Percentiles rank a stretch among this genome's conserved stretches.
Evolutionary conservation across 345 rosid genomes (phyloP).

Genomic region (Trapa bicornis): DNA sequence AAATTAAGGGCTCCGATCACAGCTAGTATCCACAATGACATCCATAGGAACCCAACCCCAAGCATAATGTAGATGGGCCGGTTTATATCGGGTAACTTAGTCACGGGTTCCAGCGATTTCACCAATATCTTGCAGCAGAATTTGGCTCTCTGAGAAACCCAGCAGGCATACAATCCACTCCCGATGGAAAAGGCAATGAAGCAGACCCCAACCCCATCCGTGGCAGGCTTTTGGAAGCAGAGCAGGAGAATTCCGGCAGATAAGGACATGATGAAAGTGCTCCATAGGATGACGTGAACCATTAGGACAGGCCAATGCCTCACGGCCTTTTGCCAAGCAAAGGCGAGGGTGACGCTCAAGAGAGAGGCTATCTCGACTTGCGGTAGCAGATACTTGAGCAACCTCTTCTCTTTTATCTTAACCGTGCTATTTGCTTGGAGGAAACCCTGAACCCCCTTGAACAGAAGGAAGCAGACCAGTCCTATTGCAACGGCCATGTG

Average conservation of each 20-base stretch:
- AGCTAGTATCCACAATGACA: constrained; percentile 91
- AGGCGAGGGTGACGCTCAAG: constrained; percentile 73
- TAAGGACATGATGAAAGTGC: constrained; percentile 51
- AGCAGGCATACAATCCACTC: constrained; percentile 81
- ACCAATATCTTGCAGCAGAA: constrained; percentile 54
- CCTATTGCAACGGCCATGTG: constrained; percentile 58
- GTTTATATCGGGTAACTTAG: constrained; percentile 65
- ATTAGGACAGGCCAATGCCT: constrained; percentile 65
- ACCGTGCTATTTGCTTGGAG: constrained; percentile 26
- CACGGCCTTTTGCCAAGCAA: constrained; percentile 74
- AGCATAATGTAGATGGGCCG: constrained; percentile 76
- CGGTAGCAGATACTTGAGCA: constrained; percentile 50
- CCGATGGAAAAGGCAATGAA: constrained; percentile 73
- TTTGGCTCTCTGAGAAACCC: constrained; percentile 52
- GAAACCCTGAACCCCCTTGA: constrained; percentile 79
- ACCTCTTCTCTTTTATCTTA: constrained; percentile 44
- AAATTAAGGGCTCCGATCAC: constrained; percentile 82
- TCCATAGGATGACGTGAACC: constrained; percentile 87
- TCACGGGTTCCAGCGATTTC: constrained; percentile 57
- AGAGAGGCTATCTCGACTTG: constrained; percentile 85
- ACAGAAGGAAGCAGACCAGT: constrained; percentile 66
- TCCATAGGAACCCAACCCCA: constrained; percentile 82
- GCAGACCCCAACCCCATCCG: constrained; percentile 75
- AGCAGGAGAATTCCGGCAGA: constrained; percentile 84
- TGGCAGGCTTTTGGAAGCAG: constrained; percentile 78